Base-by-base conservation (phyloP, 148 eudicot species). In the Dianthus caryophyllus region DNA sequence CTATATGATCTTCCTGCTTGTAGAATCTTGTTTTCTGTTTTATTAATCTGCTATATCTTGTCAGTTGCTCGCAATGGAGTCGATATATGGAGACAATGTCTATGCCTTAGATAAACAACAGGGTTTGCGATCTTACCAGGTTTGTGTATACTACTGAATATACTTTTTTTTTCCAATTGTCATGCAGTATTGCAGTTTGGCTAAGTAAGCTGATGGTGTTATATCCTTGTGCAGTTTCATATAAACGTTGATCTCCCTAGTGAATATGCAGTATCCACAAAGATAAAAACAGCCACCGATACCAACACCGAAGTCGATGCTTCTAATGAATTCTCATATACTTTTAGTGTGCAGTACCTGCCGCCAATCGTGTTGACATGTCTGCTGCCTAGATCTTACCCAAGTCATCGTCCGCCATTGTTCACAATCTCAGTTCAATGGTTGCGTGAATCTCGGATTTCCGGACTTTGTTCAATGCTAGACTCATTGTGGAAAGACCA, bases 401-500 rank as follows among this genome's bases (percentile, higher is more conserved):
- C 99, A 9, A 94, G 89, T 75, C 85, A 84, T 44, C 68, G 51
- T 63, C 81, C 92, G 66, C 99, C 97, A 53, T 69, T 69, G 55
- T 94, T 90, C 72, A 88, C 86, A 30, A 81, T 90, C 65, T 90
- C 88, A 43, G 97, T 82, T 63, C 87, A 85, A 78, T 94, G 97
- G 99, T 76, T 94, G 73, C 73, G 77, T 73, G 77, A 85, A 68
- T 70, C 73, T 52, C 76, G 76, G 50, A 86, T 90, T 70, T 86
- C 97, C 30, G 46, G 64, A 66, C 78, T 88, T 52, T 94, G 99
- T 77, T 66, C 76, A 38, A 67, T 82, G 88, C 77, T 94, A 54
- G 99, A 94, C 77, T 80, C 81, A 39, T 71, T 94, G 67, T 94
- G 99, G 99, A 77, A 73, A 25, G 90, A 88, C 58, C 96, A 88